Evolutionary conservation across 805 yeast species (phyloP).

Genomic region (Osmozyma mogii): DNA sequence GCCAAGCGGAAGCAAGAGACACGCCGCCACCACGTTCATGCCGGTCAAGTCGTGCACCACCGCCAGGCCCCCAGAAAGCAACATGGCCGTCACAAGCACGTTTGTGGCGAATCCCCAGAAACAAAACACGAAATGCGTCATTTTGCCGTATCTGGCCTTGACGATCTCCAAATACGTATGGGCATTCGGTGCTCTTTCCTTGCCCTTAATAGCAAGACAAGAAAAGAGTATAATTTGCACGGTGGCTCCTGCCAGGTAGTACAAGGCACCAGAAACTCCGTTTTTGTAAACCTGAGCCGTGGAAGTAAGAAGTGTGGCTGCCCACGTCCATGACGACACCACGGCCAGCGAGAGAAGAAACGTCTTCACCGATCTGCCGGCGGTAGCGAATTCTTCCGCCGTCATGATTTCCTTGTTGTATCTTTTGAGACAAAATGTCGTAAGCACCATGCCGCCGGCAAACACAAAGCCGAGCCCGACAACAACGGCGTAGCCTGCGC

Average conservation of each 20-base stretch:
- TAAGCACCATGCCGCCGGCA: constrained; percentile 69
- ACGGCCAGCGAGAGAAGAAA: constrained; percentile 86
- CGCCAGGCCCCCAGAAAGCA: constrained; percentile 85
- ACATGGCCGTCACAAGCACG: constrained; percentile 86
- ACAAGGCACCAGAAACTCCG: constrained; percentile 76
- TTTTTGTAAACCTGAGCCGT: constrained; percentile 68
- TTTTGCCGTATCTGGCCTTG: constrained; percentile 70
- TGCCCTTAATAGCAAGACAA: constrained; percentile 79
- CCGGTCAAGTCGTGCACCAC: constrained; percentile 77
- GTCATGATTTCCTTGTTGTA: constrained; percentile 83
- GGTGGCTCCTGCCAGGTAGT: constrained; percentile 88
- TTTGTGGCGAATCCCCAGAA: constrained; percentile 85
- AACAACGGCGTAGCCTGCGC: constrained; percentile 82
- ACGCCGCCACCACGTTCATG: constrained; percentile 71
- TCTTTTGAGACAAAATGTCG: constrained; percentile 62
- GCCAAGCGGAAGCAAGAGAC: constrained; percentile 77
- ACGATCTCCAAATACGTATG: constrained; percentile 88
- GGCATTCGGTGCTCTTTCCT: constrained; percentile 83
- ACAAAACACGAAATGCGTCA: constrained; percentile 61
- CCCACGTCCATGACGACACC: constrained; percentile 84
- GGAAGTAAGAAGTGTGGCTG: constrained; percentile 39
- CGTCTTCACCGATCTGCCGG: constrained; percentile 81
- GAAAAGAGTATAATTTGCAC: constrained; percentile 85
- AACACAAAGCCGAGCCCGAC: constrained; percentile 82
- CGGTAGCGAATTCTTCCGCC: constrained; percentile 90